Conservation (phyloP, 108 stramenopile genomes). For the Cyclostephanos invisitatus region DNA sequence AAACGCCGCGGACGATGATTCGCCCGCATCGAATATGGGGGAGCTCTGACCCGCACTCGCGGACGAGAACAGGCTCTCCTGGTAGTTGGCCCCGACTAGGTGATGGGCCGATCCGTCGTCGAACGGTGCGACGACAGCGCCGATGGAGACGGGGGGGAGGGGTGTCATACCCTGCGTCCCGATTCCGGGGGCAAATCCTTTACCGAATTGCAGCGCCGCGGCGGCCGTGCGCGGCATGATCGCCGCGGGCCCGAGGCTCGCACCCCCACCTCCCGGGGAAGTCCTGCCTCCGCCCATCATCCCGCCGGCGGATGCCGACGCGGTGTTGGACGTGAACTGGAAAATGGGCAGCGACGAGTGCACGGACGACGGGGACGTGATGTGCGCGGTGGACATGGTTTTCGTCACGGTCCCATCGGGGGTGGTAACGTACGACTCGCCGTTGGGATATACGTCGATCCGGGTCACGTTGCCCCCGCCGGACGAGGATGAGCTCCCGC, state of each 20-base stretch:
- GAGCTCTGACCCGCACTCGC: neutral
- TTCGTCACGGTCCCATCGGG: conserved; percentile 4
- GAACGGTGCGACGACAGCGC: neutral
- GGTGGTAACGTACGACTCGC: conserved; percentile 3
- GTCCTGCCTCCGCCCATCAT: neutral
- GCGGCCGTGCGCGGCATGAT: conserved; percentile 10
- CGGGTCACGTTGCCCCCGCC: conserved; percentile 8
- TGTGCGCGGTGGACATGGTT: conserved; percentile 9
- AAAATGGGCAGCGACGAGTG: conserved; percentile 13
- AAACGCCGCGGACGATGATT: conserved; percentile 8
- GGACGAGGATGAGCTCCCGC: neutral
- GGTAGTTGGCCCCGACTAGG: neutral
- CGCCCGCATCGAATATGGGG: neutral
- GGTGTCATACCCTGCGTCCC: neutral
- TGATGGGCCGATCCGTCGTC: neutral
- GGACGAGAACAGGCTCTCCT: neutral
- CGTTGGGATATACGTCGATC: conserved; percentile 9
- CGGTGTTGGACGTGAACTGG: conserved; percentile 32
- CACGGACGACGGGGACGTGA: neutral
- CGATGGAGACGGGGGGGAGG: neutral
- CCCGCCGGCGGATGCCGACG: neutral
- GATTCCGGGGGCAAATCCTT: conserved; percentile 12
- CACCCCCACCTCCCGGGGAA: neutral
- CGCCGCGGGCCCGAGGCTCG: neutral
- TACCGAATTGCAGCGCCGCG: conserved; percentile 18